Conservation (phyloP, 1,284 basidiomycete species). For the Chiua sp. region DNA sequence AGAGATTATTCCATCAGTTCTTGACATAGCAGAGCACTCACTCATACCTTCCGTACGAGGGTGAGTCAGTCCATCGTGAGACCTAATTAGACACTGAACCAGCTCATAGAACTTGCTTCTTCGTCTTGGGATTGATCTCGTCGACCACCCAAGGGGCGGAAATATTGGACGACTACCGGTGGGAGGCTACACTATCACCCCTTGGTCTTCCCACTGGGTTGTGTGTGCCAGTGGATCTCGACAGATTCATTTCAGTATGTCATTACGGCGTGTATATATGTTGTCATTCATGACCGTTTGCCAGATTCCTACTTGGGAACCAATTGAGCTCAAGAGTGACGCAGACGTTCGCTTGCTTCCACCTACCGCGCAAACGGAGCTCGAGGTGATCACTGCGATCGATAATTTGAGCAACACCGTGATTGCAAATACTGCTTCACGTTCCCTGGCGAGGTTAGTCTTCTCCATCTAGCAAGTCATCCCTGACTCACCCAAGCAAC, state of each 20-base stretch:
- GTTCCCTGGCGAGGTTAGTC: constrained; percentile 79
- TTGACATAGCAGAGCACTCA: constrained; percentile 92
- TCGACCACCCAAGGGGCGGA: constrained; percentile 78
- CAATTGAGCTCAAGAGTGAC: constrained; percentile 48
- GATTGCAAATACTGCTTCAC: constrained; percentile 91
- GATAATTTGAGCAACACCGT: constrained; percentile 97
- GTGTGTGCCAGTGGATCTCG: constrained; percentile 88
- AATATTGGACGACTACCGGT: constrained; percentile 88
- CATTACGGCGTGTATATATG: not conserved
- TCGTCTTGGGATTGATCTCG: constrained; percentile 87
- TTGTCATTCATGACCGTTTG: not conserved
- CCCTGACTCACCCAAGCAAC: constrained; percentile 1
- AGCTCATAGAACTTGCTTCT: constrained; percentile 87
- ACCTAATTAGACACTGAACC: constrained; percentile 8
- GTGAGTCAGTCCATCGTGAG: constrained; percentile 51
- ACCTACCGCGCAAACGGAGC: constrained; percentile 73
- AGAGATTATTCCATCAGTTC: constrained; percentile 87
- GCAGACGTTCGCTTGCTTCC: constrained; percentile 61
- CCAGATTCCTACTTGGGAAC: constrained; percentile 82
- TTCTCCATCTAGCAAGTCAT: constrained; percentile 1
- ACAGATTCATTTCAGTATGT: constrained; percentile 81
- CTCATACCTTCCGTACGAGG: constrained; percentile 92
- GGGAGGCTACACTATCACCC: constrained; percentile 90
- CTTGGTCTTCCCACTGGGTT: constrained; percentile 90
- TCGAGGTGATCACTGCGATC: constrained; percentile 89